These are phyloP conservation scores for Populus hybrid DNA, from an alignment of 441 rosid genomes.

Conservation along the genomic window DNA sequence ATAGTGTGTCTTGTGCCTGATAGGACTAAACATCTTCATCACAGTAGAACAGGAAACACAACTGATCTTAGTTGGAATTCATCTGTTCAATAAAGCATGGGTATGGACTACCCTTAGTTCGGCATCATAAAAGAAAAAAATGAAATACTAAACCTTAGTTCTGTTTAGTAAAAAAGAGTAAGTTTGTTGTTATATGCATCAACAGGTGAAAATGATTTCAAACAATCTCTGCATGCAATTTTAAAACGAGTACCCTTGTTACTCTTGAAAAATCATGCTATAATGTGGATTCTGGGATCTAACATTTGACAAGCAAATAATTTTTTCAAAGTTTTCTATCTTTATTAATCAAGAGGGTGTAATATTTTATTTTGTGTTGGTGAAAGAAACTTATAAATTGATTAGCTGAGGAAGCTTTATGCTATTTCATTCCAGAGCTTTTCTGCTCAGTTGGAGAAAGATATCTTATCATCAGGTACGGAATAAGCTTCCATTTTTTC, in stretches of 20 bases:
- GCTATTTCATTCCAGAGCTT: conserved; percentile 64
- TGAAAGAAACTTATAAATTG: conserved; percentile 5
- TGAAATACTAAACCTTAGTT: not conserved
- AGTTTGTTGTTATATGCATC: not conserved
- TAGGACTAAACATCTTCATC: not conserved
- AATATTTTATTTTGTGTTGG: not conserved
- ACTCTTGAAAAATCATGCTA: not conserved
- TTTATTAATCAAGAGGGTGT: not conserved
- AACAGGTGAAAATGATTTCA: not conserved
- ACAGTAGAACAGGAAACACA: not conserved
- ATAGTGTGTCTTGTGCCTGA: not conserved
- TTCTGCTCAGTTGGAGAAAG: conserved; percentile 97
- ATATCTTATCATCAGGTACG: conserved; percentile 80
- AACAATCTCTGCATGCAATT: not conserved
- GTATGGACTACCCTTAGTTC: not conserved
- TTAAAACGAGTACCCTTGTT: not conserved
- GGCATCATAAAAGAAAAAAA: not conserved
- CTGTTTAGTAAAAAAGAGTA: not conserved
- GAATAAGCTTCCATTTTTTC: not conserved
- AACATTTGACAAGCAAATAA: not conserved
- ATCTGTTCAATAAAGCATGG: not conserved
- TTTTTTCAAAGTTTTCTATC: not conserved
- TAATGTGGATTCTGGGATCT: not conserved
- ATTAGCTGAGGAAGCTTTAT: conserved; percentile 18
- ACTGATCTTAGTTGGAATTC: not conserved